phyloP scores from a whole-genome alignment of 2,329 filamentous ascomycete species.

The Phoma sp. region DNA sequence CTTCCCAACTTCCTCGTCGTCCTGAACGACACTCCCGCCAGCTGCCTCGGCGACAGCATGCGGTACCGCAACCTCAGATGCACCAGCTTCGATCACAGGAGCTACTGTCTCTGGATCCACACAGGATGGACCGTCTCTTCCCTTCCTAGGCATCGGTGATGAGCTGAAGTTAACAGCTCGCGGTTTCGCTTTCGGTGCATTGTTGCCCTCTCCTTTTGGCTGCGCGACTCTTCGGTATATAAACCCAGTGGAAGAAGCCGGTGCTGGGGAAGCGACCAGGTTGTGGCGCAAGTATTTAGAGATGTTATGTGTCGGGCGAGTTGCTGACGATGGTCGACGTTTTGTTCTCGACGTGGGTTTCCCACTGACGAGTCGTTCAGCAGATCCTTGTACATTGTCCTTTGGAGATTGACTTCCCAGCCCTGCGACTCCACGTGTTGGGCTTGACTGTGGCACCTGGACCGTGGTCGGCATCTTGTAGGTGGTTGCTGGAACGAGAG shows the following conservation, averaged over 20 bases:
- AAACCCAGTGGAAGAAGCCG: constrained; percentile 36
- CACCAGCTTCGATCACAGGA: background rate
- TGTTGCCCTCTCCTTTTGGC: constrained; percentile 11
- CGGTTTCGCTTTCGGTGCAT: constrained; percentile 22
- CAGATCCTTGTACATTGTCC: constrained; percentile 11
- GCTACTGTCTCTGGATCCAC: background rate
- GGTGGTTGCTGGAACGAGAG: constrained; percentile 14
- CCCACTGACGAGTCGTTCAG: constrained; percentile 16
- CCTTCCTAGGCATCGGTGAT: constrained; percentile 20
- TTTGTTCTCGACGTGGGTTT: background rate
- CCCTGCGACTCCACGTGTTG: background rate
- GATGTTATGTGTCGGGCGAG: background rate
- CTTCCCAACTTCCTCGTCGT: background rate
- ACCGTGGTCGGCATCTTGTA: constrained; percentile 10
- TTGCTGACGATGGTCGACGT: background rate
- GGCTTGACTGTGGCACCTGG: constrained; percentile 9
- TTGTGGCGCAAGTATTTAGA: constrained; percentile 14
- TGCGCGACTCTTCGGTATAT: constrained; percentile 31
- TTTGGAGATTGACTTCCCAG: constrained; percentile 2
- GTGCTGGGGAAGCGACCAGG: constrained; percentile 31
- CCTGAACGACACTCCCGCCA: background rate
- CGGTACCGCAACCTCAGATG: background rate
- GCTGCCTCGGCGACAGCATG: background rate
- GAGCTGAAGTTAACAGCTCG: constrained; percentile 35
- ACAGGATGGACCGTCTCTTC: background rate